A percentile compares a stretch with the other conserved stretches of the same genome.
Evolutionary conservation across 1,284 basidiomycete species (phyloP).

Genomic region (Mycena citricolor): DNA sequence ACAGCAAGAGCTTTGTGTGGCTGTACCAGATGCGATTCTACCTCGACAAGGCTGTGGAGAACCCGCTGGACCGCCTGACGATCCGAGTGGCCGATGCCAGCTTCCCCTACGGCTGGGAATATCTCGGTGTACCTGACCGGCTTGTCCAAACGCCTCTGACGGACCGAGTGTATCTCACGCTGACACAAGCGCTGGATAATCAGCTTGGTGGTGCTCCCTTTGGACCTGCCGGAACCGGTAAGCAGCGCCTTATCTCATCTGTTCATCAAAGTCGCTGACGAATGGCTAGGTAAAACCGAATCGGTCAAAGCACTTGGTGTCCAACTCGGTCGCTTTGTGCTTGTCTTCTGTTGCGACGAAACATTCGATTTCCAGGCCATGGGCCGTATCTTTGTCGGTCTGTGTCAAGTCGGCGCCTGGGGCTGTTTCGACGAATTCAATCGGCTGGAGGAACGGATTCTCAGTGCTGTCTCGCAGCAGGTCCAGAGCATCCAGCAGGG

Average conservation of each 20-base stretch:
- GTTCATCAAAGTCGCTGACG: too few species aligned
- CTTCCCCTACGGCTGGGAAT: constrained; percentile 99
- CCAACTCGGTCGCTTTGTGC: constrained; percentile 94
- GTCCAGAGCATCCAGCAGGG: constrained; percentile 99
- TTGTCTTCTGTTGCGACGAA: constrained; percentile 99
- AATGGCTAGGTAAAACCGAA: constrained; percentile 89
- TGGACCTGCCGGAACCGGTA: constrained; percentile 96
- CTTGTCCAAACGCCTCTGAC: constrained; percentile 98
- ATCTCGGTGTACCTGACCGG: constrained; percentile 94
- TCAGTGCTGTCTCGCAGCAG: constrained; percentile 98
- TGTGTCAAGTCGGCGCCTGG: constrained; percentile 99
- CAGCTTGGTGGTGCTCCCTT: constrained; percentile 97
- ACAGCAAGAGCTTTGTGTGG: constrained; percentile 85
- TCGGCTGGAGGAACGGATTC: constrained; percentile 95
- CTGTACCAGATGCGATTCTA: constrained; percentile 99
- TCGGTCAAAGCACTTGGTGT: constrained; percentile 99
- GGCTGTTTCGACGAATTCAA: constrained; percentile 99
- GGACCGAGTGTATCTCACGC: constrained; percentile 94
- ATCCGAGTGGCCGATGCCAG: constrained; percentile 89
- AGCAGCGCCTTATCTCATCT: constrained; percentile 24
- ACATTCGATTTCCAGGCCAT: constrained; percentile 99
- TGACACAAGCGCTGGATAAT: constrained; percentile 94
- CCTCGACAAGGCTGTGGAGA: constrained; percentile 67
- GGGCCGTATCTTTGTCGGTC: constrained; percentile 98
- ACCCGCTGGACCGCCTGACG: constrained; percentile 77